A percentile compares a stretch with the other conserved stretches of the same genome.
phyloP scores from a whole-genome alignment of 805 yeast species.

The Starmerella stigmatis region DNA sequence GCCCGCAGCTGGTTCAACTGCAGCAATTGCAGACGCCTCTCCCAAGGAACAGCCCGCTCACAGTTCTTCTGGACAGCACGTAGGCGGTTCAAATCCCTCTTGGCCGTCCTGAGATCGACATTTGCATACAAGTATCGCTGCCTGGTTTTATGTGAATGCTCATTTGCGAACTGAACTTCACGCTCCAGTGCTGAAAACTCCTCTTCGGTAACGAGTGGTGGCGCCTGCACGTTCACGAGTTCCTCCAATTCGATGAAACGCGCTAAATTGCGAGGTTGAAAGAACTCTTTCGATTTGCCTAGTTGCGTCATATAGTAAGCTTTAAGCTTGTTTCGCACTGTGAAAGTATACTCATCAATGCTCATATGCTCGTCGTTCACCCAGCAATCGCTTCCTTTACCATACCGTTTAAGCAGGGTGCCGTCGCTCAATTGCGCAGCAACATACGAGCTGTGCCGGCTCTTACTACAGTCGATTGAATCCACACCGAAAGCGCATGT shows the following conservation, averaged over 20 bases:
- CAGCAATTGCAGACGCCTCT: neutral
- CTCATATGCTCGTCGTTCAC: neutral
- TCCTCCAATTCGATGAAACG: slow-evolving; percentile 2
- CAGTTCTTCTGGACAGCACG: neutral
- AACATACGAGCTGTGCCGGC: neutral
- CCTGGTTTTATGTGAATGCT: neutral
- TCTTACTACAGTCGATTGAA: neutral
- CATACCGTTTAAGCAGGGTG: neutral
- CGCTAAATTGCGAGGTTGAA: neutral
- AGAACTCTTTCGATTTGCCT: neutral
- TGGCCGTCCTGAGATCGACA: neutral
- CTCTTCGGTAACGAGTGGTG: neutral
- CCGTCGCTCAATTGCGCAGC: neutral
- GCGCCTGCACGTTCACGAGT: neutral
- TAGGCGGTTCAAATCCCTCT: neutral
- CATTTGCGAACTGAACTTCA: neutral
- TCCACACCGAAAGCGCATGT: neutral
- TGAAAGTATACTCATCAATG: neutral
- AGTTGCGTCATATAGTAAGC: neutral
- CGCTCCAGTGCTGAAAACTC: neutral
- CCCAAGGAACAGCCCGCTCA: neutral
- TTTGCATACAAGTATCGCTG: neutral
- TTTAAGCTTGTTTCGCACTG: neutral
- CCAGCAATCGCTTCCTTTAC: neutral
- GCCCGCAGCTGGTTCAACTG: neutral